Conservation (phyloP, 768 basidiomycete genomes). For the Wakefieldia striispora region DNA sequence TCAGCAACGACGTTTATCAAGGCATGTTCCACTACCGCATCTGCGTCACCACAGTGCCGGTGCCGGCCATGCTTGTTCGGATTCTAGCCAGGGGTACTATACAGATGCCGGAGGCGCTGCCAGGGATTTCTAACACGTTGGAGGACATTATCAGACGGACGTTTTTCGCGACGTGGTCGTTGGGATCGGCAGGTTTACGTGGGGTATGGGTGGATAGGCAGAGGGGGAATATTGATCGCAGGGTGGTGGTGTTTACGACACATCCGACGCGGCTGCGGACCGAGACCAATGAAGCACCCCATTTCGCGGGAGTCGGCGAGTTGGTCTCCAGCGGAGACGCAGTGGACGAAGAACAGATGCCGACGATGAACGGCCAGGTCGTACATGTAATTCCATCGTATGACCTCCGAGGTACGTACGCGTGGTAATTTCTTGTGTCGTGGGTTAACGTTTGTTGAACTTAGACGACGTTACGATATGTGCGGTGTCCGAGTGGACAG, state of each 20-base stretch:
- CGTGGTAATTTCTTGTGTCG: not conserved
- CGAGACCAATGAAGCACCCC: not conserved
- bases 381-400: constrained; percentile 22
- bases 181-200: constrained; percentile 21
- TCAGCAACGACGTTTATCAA: constrained; percentile 41
- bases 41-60: constrained; percentile 24
- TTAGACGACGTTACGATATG: constrained; percentile 47
- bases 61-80: constrained; percentile 38
- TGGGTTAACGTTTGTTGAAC: not conserved
- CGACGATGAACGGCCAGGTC: constrained; percentile 10
- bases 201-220: constrained; percentile 25
- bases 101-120: not conserved
- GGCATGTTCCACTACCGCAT: constrained; percentile 52
- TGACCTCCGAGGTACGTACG: constrained; percentile 29
- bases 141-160: constrained; percentile 1
- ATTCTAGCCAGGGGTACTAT: constrained; percentile 31
- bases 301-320: not conserved
- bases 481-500: constrained; percentile 45
- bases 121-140: not conserved
- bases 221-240: constrained; percentile 14
- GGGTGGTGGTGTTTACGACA: constrained; percentile 24
- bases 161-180: constrained; percentile 16
- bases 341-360: not conserved
- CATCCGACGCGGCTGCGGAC: constrained; percentile 6
- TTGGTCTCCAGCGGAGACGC: not conserved